Base-by-base conservation (phyloP, 164 flowering plant genomes). In the Dillenia turbinata region DNA sequence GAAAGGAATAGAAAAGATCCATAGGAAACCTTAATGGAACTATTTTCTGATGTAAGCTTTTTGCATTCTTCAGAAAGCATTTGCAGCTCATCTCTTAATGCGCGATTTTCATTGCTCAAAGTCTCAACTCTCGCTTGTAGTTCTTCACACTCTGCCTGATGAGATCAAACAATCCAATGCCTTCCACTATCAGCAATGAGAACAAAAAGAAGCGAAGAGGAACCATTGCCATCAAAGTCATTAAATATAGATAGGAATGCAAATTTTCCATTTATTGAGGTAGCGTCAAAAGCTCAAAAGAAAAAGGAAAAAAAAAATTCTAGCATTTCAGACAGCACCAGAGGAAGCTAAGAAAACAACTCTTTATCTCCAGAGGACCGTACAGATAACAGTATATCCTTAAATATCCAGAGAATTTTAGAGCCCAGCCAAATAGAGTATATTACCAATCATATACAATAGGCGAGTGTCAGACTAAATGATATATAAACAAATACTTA, bases 91-190 rank as follows among this genome's bases (percentile, higher is more conserved):
- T 75, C 78, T 69, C 78, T 74, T 50, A 90, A 84, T 1, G 63
- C 57, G 13, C 56, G 79, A 59, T 88, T 89, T 55, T 90, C 96
- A 63, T 50, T 78, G 67, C 26, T 81, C 79, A 90, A 66, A 12
- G 63, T 54, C 66, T 88, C 90, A 49, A 89, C 96, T 70, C 80
- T 78, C 12, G 67, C 68, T 65, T 88, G 94, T 60, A 93, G 80
- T 66, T 93, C 94, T 72, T 93, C 97, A 75, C 96, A 90, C 77
- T 90, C 98, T 1, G 97, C 96, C 97, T 93, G 71, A 49, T 33
- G 7, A 61, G 47, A 47, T 9, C 26, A 57, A 16, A 33, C 33
- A 10, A 57, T 1, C 55, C 24, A 52, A 52, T 33, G 40, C 40
- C 5, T 33, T 4, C 40, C 40, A 33, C 40, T 33, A 33, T 33